phyloP scores from a whole-genome alignment of 2,329 filamentous ascomycete genomes.

The Lasiodiplodia gonubiensis region DNA sequence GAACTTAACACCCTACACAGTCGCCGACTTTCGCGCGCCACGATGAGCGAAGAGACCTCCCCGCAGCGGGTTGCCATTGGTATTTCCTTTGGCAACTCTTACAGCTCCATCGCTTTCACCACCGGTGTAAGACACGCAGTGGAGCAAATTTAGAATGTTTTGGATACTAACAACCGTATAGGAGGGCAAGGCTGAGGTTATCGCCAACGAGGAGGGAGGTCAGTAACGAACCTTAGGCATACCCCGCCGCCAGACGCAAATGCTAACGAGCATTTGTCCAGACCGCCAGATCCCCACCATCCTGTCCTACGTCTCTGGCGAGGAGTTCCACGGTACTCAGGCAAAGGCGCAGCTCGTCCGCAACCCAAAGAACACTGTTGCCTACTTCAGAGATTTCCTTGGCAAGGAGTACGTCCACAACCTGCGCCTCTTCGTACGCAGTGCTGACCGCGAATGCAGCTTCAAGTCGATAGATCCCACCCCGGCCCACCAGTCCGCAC shows the following conservation, averaged over 20 bases:
- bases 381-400: constrained; percentile 94
- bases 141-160: constrained; percentile 32
- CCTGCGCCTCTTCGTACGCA: not conserved
- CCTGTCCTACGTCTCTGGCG: constrained; percentile 91
- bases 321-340: constrained; percentile 95
- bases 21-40: constrained; percentile 25
- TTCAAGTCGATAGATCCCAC: constrained; percentile 98
- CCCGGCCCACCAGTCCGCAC: constrained; percentile 90
- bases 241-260: constrained; percentile 23
- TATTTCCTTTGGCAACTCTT: constrained; percentile 97
- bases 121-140: constrained; percentile 55
- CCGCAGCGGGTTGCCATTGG: constrained; percentile 77
- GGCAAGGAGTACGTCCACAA: constrained; percentile 77
- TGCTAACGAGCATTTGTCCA: constrained; percentile 44
- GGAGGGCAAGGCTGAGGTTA: constrained; percentile 96
- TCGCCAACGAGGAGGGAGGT: constrained; percentile 99
- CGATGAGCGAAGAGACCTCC: constrained; percentile 59
- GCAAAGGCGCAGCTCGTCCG: constrained; percentile 92
- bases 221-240: constrained; percentile 43
- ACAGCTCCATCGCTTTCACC: constrained; percentile 95
- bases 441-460: constrained; percentile 45
- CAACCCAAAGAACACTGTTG: constrained; percentile 90
- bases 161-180: constrained; percentile 35
- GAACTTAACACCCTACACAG: not conserved
- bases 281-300: constrained; percentile 97